phyloP scores from a whole-genome alignment of 495 filamentous ascomycete species.

The Barbatosphaeria neglecta region DNA sequence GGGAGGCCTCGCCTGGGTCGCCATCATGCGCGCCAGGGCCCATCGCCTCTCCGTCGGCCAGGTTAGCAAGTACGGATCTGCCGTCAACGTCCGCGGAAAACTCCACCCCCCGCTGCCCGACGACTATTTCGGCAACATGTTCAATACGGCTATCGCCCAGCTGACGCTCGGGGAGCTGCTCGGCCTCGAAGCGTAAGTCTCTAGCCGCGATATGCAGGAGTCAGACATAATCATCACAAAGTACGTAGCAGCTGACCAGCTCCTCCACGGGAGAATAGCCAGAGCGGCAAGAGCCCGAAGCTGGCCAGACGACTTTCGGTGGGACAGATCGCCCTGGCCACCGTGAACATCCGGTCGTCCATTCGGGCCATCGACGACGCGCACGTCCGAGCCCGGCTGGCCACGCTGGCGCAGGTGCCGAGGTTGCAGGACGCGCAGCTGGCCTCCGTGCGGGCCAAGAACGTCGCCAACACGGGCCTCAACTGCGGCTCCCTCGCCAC shows the following conservation, averaged over 20 bases:
- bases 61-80: background rate
- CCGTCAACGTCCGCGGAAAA: slow-evolving; percentile 1
- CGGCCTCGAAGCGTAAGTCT: background rate
- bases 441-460: background rate
- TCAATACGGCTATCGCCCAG: background rate
- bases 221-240: no score
- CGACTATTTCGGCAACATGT: slow-evolving; percentile 6
- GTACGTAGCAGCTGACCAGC: no score
- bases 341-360: background rate
- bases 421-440: background rate
- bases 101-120: background rate
- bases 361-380: background rate
- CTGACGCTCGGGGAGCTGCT: background rate
- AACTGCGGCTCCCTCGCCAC: background rate
- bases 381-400: background rate
- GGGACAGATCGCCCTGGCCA: background rate
- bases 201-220: no score
- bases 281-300: background rate
- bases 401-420: background rate
- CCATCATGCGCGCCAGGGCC: slow-evolving; percentile 4
- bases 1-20: slow-evolving; percentile 4
- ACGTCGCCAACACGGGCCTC: background rate
- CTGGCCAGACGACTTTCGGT: background rate
- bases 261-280: background rate
- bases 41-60: background rate